These are phyloP conservation scores for Paraphaeosphaeria sporulosa DNA, from an alignment of 2,329 filamentous ascomycete species.

Conservation along the genomic window DNA sequence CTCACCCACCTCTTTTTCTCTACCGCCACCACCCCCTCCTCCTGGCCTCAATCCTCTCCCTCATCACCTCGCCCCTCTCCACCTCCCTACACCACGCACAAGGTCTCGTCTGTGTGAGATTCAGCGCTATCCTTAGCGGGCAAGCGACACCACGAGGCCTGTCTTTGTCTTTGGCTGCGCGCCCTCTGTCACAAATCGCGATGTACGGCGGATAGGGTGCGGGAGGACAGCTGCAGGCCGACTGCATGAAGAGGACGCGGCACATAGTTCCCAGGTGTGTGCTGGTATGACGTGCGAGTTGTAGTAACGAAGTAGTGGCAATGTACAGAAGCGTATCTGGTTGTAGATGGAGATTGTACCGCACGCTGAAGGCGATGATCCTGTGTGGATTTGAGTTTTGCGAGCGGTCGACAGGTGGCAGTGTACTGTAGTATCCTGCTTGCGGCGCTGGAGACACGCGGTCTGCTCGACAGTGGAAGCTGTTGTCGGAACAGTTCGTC, in stretches of 20 bases:
- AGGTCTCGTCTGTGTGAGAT: constrained; percentile 4
- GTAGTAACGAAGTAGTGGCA: too few relatives aligned
- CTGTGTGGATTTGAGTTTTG: neutral
- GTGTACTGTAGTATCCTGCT: too few relatives aligned
- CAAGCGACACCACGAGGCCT: constrained; percentile 15
- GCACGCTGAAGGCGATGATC: neutral
- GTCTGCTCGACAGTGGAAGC: too few relatives aligned
- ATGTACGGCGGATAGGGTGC: constrained; percentile 28
- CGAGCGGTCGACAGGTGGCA: too few relatives aligned
- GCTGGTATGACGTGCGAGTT: neutral
- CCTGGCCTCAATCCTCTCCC: constrained; percentile 19
- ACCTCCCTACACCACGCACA: constrained; percentile 34
- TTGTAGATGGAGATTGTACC: neutral
- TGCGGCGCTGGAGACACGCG: too few relatives aligned
- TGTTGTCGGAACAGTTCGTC: neutral
- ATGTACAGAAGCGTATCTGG: neutral
- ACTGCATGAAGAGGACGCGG: constrained; percentile 27
- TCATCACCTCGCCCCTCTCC: constrained; percentile 18
- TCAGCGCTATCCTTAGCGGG: constrained; percentile 19
- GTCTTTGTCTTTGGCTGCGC: neutral
- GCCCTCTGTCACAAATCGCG: constrained; percentile 18
- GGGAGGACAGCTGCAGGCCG: constrained; percentile 36
- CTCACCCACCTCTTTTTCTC: neutral
- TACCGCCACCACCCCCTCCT: constrained; percentile 21
- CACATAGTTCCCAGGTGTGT: constrained; percentile 32